phyloP scores from a whole-genome alignment of 345 rosid species.

The Pistacia vera region DNA sequence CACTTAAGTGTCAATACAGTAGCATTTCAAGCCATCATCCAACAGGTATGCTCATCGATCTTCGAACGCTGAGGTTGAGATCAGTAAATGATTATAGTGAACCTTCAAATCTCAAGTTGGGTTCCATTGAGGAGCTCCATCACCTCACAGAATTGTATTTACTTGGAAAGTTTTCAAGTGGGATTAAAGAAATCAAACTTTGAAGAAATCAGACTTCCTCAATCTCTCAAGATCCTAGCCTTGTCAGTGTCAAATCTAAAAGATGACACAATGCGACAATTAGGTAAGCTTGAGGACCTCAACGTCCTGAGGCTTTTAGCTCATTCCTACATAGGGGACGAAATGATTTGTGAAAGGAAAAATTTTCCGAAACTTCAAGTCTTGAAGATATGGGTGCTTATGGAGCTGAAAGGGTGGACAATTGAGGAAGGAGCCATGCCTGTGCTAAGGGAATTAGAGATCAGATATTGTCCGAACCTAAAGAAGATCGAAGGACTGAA shows the following conservation, averaged over 20 bases:
- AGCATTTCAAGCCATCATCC: too few species aligned
- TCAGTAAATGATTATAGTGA: conserved; percentile 23
- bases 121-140: neutral
- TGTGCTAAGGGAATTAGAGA: too few species aligned
- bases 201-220: neutral
- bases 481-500: too few species aligned
- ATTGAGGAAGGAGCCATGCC: neutral
- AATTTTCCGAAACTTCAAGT: neutral
- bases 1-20: too few species aligned
- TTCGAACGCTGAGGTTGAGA: conserved; percentile 38
- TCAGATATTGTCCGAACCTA: too few species aligned
- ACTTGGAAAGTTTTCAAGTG: conserved; percentile 23
- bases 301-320: neutral
- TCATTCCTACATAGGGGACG: neutral
- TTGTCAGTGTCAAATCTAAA: neutral
- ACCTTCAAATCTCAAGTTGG: conserved; percentile 23
- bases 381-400: neutral
- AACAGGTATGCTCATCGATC: neutral
- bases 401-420: neutral
- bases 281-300: neutral
- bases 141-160: conserved; percentile 33
- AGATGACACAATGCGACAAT: neutral
- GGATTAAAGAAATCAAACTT: neutral
- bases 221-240: neutral
- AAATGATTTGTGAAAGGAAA: neutral